Evolutionary conservation across 2,329 filamentous ascomycete genomes (phyloP), one percentile per base, ranked within the genome.

Genomic region (Chrysosporium queenslandicum): DNA sequence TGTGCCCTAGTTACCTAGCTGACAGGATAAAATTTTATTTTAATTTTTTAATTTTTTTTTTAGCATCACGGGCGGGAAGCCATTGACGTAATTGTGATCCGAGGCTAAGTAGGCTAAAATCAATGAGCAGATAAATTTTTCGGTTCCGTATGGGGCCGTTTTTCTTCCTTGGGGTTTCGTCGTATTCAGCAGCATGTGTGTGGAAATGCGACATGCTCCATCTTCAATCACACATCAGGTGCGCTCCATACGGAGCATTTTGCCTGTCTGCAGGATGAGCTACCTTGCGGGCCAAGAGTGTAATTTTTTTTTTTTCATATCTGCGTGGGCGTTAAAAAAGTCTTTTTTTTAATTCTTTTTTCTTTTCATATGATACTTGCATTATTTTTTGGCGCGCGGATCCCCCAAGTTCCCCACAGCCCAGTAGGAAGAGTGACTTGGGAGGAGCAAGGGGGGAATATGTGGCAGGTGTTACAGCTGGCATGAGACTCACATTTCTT

Each of bases 371-470:
- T 34, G 43, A 21, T 34, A 21, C 42, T n/a, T 23, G 43, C 42
- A 43, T 27, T 5, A 30, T 20, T 30, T 18, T 29, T 46, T 47
- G 43, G 30, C 45, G 45, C 45, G 45, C 45, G 45, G 45, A 47
- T 47, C 45, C 45, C 45, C 32, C 45, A 14, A 47, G 45, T 47
- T 47, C 45, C 32, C 45, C 45, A 47, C 45, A 47, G 16, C 3
- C 16, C 16, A n/a, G n/a, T n/a, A n/a, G n/a, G n/a, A n/a, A n/a
- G n/a, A n/a, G 43, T 29, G 45, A 34, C 42, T 12, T 18, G 8
- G 8, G n/a, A n/a, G n/a, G n/a, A n/a, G n/a, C n/a, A n/a, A n/a
- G n/a, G n/a, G n/a, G n/a, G n/a, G n/a, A n/a, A n/a, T n/a, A n/a
- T n/a, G n/a, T n/a, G n/a, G n/a, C n/a, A n/a, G n/a, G n/a, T n/a